Evolutionary conservation across 208 protist species (phyloP).

Genomic region (Phytomonas serpens): DNA sequence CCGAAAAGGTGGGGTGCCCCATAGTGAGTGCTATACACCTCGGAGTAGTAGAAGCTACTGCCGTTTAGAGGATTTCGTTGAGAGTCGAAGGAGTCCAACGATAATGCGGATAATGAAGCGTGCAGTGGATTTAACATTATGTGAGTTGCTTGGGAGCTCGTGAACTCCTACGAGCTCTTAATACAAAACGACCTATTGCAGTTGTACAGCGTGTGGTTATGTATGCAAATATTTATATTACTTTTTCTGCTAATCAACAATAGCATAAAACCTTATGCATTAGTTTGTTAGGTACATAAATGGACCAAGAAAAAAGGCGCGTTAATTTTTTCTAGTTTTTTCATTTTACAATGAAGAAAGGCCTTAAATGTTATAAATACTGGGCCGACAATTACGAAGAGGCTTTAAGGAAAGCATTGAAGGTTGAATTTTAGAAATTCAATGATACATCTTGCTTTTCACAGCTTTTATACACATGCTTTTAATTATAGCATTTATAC

Average conservation of each 20-base stretch:
- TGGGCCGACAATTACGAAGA: not conserved
- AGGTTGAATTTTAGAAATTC: conserved; percentile 7
- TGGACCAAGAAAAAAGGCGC: not conserved
- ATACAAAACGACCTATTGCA: not conserved
- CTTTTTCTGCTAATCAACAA: conserved; percentile 7
- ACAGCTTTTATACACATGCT: conserved; percentile 10
- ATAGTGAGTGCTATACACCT: not conserved
- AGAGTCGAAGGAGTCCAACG: not conserved
- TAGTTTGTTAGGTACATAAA: not conserved
- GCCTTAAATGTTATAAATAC: not conserved
- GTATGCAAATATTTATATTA: conserved; percentile 5
- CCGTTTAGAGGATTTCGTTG: not conserved
- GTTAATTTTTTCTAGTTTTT: not conserved
- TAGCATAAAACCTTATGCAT: conserved; percentile 1
- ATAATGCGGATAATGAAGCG: not conserved
- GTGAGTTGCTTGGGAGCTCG: not conserved
- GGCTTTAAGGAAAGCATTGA: not conserved
- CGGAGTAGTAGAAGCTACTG: not conserved
- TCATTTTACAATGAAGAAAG: not conserved
- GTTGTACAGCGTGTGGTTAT: not conserved
- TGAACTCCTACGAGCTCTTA: not conserved
- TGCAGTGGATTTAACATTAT: not conserved
- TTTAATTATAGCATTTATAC: conserved; percentile 21
- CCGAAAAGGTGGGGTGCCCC: not conserved
- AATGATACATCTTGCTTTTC: not conserved